These are phyloP conservation scores for Betula pendula DNA, from an alignment of 306 rosid genomes.

Conservation along the genomic window DNA sequence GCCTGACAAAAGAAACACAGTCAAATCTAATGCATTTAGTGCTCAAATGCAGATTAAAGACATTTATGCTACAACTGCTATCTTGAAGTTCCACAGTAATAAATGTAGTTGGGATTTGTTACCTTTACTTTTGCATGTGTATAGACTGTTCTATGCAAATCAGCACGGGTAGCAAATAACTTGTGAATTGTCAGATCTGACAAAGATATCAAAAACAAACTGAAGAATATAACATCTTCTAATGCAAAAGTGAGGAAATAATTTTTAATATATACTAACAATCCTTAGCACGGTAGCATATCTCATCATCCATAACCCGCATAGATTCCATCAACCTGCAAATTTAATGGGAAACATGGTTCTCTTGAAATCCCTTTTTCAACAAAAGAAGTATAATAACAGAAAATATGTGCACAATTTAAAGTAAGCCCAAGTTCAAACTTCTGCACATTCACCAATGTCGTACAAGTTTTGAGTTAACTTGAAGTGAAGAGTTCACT, in stretches of 20 bases:
- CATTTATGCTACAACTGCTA: conserved; percentile 1
- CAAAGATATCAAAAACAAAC: conserved; percentile 37
- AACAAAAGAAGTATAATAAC: not conserved
- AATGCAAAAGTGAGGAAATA: conserved; percentile 24
- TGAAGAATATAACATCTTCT: conserved; percentile 14
- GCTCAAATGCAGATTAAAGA: conserved; percentile 12
- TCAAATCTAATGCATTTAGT: conserved; percentile 4
- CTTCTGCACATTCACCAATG: conserved; percentile 2
- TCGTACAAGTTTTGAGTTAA: conserved; percentile 12
- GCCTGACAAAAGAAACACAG: conserved; percentile 51
- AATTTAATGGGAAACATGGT: conserved; percentile 10
- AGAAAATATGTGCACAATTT: conserved; percentile 23
- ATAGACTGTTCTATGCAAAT: conserved; percentile 85
- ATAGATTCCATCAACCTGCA: conserved; percentile 45
- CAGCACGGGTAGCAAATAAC: conserved; percentile 83
- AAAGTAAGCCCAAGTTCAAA: conserved; percentile 20
- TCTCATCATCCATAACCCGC: conserved; percentile 51
- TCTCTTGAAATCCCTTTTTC: conserved; percentile 15
- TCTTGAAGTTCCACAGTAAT: not conserved
- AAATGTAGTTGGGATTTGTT: conserved; percentile 17
- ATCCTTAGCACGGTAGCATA: conserved; percentile 79
- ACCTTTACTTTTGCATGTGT: conserved; percentile 92
- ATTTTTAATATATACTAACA: conserved; percentile 53
- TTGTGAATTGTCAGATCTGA: conserved; percentile 82
- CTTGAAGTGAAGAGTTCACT: conserved; percentile 19